Evolutionary conservation across 179 eudicot genomes (phyloP).

Genomic region (Corrigiola litoralis): DNA sequence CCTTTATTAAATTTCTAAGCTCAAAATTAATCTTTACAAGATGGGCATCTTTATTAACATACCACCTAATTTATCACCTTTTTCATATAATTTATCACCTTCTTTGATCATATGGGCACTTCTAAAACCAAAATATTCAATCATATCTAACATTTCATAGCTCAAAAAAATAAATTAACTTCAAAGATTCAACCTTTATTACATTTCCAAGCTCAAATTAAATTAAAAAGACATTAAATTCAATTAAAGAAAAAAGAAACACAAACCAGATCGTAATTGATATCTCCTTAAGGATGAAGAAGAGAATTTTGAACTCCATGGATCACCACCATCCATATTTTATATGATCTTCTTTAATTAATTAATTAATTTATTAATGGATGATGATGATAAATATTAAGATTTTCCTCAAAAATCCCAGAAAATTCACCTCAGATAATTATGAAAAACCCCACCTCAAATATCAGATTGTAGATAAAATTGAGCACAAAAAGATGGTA

Average conservation of each 20-base stretch:
- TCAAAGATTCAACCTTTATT: too few relatives aligned
- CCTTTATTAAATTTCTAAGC: too few relatives aligned
- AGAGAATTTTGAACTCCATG: slow-evolving; percentile 48
- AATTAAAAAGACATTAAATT: neutral
- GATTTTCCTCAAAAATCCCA: slow-evolving; percentile 5
- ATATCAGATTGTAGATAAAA: too few relatives aligned
- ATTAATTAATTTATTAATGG: too few relatives aligned
- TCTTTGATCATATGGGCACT: too few relatives aligned
- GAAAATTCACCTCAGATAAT: neutral
- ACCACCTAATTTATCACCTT: too few relatives aligned
- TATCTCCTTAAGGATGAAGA: slow-evolving; percentile 44
- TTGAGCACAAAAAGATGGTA: slow-evolving; percentile 10
- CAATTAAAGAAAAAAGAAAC: neutral
- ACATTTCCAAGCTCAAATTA: neutral
- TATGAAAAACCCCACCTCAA: neutral
- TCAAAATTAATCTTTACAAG: too few relatives aligned
- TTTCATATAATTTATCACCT: too few relatives aligned
- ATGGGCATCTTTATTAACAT: too few relatives aligned
- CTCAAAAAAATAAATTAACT: too few relatives aligned
- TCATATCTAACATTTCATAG: too few relatives aligned
- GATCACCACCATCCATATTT: slow-evolving; percentile 70
- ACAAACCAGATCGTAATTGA: slow-evolving; percentile 67
- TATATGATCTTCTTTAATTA: neutral
- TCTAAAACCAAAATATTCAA: too few relatives aligned
- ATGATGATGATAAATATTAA: slow-evolving; percentile 12